These are phyloP conservation scores for Erodium texanum DNA, from an alignment of 441 rosid genomes.

Conservation along the genomic window DNA sequence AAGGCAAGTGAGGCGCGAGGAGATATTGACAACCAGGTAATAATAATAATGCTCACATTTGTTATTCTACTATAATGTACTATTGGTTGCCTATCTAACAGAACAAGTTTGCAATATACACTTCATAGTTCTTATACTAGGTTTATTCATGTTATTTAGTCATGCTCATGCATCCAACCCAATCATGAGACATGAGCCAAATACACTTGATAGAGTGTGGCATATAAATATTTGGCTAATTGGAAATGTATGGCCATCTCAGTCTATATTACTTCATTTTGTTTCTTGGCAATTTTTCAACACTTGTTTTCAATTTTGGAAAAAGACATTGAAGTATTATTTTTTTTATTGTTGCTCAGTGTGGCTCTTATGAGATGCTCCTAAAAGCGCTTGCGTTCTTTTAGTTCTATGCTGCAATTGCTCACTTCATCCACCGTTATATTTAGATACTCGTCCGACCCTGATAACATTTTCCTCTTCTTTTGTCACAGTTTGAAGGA, in stretches of 20 bases:
- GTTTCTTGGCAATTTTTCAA: no score
- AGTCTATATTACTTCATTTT: no score
- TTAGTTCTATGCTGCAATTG: neutral
- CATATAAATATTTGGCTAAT: no score
- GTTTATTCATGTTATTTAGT: neutral
- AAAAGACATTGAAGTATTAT: neutral
- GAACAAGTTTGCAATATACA: neutral
- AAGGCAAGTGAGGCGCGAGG: slow-evolving; percentile 70
- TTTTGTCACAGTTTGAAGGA: slow-evolving; percentile 51
- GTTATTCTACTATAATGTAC: neutral
- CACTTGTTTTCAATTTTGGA: neutral
- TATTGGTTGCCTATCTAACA: neutral
- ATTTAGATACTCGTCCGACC: neutral
- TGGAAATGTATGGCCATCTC: no score
- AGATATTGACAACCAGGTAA: slow-evolving; percentile 87
- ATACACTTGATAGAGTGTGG: no score
- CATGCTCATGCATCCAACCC: no score
- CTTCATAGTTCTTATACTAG: neutral
- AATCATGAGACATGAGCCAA: no score
- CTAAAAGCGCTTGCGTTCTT: neutral
- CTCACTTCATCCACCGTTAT: neutral
- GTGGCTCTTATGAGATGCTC: no score
- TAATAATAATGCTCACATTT: neutral
- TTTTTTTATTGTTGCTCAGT: no score
- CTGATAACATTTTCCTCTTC: neutral